Base-by-base conservation (phyloP, 768 basidiomycete species). In the Kwoniella heveanensis region DNA sequence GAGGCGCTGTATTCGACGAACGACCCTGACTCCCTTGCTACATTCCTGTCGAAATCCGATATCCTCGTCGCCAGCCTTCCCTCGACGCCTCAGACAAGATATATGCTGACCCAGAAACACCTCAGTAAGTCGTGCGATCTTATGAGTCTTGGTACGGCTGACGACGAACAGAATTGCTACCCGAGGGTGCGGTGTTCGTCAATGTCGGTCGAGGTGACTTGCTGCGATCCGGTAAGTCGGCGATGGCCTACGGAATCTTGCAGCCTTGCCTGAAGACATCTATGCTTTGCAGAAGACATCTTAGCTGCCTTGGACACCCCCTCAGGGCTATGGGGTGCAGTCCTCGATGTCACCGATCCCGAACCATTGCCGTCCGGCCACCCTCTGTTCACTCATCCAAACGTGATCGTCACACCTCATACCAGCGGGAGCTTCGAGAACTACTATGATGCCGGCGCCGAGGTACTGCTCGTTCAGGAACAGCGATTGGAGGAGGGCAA, bases 161-260 rank as follows among this genome's bases (percentile, higher is more conserved):
- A 9, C 36, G 2, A 7, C 32, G 32, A 3, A 4, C 50, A 74
- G 76, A 39, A 13, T 26, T 44, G 15, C 54, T 81, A 54, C 80
- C 79, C 15, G 66, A 73, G 10, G 73, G 71, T 17, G 66, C 73
- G 1, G 54, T 80, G 26, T 74, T 80, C 22, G 65, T 80, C 26
- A 81, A 81, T 57, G 76, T 80, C 37, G 80, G 80, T 0, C 62
- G 80, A 30, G 80, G 80, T 1, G 74, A 77, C 53, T 67, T 80
- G 15, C 62, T 80, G 39, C 69, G 72, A 49, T 74, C 78, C 25
- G 73, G 77, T 79, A 22, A 52, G 73, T 64, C 46, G 19, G 32
- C 13, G 13, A 36, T 36, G 7, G 7, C 32, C 6, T 36, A 6
- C 7, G 32, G 6, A 13, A 36, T 36, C 7, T 6, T 36, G 7